Evolutionary conservation across 2,329 filamentous ascomycete genomes (phyloP).

Genomic region (Mycosphaerella sp.): DNA sequence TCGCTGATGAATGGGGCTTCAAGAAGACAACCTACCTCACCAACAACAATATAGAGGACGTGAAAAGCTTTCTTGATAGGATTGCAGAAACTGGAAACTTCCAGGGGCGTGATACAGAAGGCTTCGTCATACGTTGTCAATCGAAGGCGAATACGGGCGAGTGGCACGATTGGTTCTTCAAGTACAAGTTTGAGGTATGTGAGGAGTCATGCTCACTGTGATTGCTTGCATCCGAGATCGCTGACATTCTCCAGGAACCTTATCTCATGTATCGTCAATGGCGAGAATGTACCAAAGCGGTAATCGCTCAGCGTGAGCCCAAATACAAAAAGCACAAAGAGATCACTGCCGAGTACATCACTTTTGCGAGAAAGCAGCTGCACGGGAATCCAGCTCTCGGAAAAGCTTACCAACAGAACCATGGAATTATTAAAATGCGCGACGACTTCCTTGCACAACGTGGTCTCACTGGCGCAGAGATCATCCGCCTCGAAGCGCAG

Average conservation of each 20-base stretch:
- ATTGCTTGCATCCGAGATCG: background rate
- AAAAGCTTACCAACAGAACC: constrained; percentile 73
- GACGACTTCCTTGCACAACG: constrained; percentile 80
- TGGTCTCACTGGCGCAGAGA: constrained; percentile 80
- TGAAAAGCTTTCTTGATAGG: constrained; percentile 74
- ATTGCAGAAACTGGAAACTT: constrained; percentile 85
- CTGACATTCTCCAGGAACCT: constrained; percentile 52
- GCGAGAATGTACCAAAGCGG: constrained; percentile 89
- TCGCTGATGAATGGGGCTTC: constrained; percentile 91
- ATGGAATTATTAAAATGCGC: constrained; percentile 87
- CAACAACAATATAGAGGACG: constrained; percentile 65
- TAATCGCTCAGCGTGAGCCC: constrained; percentile 69
- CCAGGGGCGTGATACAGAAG: constrained; percentile 87
- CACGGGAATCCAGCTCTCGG: constrained; percentile 60
- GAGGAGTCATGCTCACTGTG: background rate
- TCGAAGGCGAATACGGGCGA: constrained; percentile 43
- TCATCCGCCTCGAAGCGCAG: constrained; percentile 67
- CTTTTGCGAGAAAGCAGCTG: constrained; percentile 70
- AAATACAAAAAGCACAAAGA: constrained; percentile 77
- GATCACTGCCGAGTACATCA: constrained; percentile 86
- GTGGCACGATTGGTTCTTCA: constrained; percentile 98
- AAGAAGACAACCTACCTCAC: constrained; percentile 75
- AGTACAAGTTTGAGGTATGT: constrained; percentile 83
- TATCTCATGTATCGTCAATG: constrained; percentile 99
- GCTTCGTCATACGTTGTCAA: constrained; percentile 90